Evolutionary conservation across 2,329 filamentous ascomycete genomes (phyloP).

Genomic region (Fusarium concolor): DNA sequence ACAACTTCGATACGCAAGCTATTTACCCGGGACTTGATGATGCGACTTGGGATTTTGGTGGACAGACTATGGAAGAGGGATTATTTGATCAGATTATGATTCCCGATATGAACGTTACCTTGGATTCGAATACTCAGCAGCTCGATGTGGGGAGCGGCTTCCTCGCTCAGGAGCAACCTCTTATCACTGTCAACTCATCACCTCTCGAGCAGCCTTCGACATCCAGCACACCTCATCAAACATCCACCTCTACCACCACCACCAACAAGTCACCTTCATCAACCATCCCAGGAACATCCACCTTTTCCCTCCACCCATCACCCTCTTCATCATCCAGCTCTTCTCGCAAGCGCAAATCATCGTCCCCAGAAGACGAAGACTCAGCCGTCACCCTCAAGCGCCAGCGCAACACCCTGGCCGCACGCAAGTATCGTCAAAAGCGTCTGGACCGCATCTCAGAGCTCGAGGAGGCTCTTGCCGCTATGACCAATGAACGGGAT

Average conservation of each 20-base stretch:
- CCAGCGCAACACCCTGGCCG: conserved; percentile 76
- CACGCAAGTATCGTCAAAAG: conserved; percentile 77
- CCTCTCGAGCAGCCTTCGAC: conserved; percentile 21
- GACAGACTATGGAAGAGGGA: conserved; percentile 9
- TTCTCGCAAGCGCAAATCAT: conserved; percentile 42
- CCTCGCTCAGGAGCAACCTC: conserved; percentile 30
- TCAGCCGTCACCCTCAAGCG: conserved; percentile 62
- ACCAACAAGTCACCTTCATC: conserved; percentile 35
- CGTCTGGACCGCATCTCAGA: conserved; percentile 73
- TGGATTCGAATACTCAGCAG: conserved; percentile 12
- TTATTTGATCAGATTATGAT: conserved; percentile 33
- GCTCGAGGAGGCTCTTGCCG: conserved; percentile 69
- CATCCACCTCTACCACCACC: neutral
- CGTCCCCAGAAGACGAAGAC: conserved; percentile 42
- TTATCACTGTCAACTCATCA: conserved; percentile 26
- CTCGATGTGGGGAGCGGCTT: conserved; percentile 37
- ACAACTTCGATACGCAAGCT: conserved; percentile 14
- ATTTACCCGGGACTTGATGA: conserved; percentile 20
- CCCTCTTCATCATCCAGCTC: conserved; percentile 33
- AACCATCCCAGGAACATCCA: conserved; percentile 40
- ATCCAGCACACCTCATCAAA: conserved; percentile 19
- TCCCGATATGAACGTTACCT: conserved; percentile 10
- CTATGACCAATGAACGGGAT: conserved; percentile 71
- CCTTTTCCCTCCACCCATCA: conserved; percentile 39
- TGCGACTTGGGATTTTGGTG: conserved; percentile 30